These are phyloP conservation scores for Cladosporium sp. DNA, from an alignment of 2,329 filamentous ascomycete genomes.

Conservation along the genomic window DNA sequence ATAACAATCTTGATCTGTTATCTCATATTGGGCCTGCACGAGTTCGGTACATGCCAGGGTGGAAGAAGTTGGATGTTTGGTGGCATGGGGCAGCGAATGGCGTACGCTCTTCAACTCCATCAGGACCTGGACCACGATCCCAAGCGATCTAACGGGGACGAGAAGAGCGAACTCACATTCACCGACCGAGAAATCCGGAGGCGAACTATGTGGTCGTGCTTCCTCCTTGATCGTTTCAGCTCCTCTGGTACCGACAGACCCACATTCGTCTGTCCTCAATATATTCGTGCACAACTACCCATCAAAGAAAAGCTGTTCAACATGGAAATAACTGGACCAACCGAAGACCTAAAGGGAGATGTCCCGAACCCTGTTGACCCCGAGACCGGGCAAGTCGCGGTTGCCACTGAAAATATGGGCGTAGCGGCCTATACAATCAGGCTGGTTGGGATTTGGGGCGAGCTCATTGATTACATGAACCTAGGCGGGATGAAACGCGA, in stretches of 20 bases:
- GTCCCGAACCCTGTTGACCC: conserved; percentile 62
- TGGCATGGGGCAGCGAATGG: conserved; percentile 94
- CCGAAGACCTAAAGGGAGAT: conserved; percentile 76
- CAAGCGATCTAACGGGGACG: conserved; percentile 27
- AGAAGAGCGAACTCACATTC: conserved; percentile 61
- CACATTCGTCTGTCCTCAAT: conserved; percentile 86
- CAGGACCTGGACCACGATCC: conserved; percentile 77
- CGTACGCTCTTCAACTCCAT: conserved; percentile 90
- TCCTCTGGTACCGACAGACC: conserved; percentile 92
- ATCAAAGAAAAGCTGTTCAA: conserved; percentile 89
- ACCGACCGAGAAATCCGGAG: conserved; percentile 90
- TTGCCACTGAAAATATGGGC: conserved; percentile 84
- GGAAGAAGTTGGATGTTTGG: conserved; percentile 94
- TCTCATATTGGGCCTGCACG: conserved; percentile 83
- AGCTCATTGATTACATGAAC: conserved; percentile 85
- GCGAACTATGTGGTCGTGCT: conserved; percentile 97
- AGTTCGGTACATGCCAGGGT: conserved; percentile 95
- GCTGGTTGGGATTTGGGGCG: conserved; percentile 83
- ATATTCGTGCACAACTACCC: conserved; percentile 83
- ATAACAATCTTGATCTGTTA: conserved; percentile 94
- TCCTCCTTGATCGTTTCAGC: conserved; percentile 96
- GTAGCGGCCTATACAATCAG: conserved; percentile 88
- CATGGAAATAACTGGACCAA: conserved; percentile 84
- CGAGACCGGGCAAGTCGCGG: conserved; percentile 63
- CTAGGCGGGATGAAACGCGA: conserved; percentile 83